Conservation (phyloP, 2,329 filamentous ascomycete genomes). For the Penicillium sp. region DNA sequence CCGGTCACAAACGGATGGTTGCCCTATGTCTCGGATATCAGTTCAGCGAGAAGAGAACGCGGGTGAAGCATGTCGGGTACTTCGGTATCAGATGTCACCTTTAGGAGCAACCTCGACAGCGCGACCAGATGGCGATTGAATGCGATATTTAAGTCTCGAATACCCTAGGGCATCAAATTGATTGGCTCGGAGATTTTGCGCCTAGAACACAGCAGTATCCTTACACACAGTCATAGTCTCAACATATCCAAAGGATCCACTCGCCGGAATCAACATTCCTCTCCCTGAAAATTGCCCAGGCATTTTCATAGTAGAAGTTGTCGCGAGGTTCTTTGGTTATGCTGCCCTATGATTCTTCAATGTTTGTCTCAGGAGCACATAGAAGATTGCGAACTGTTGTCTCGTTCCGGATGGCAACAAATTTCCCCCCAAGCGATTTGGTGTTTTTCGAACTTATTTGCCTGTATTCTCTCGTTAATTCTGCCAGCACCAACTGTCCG, state of each 20-base stretch:
- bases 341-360: slow-evolving; percentile 39
- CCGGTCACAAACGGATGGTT: slow-evolving; percentile 62
- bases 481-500: slow-evolving; percentile 17
- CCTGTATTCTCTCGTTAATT: slow-evolving; percentile 10
- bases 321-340: slow-evolving; percentile 55
- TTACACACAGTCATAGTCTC: slow-evolving; percentile 46
- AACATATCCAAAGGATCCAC: slow-evolving; percentile 43
- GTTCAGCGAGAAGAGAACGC: slow-evolving; percentile 45
- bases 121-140: slow-evolving; percentile 12
- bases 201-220: slow-evolving; percentile 40
- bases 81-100: slow-evolving; percentile 48
- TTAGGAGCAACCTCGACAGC: slow-evolving; percentile 42
- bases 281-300: slow-evolving; percentile 26
- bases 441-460: slow-evolving; percentile 21
- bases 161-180: slow-evolving; percentile 18
- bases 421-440: slow-evolving; percentile 15
- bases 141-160: slow-evolving; percentile 14
- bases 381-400: slow-evolving; percentile 36
- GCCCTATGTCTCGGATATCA: slow-evolving; percentile 41
- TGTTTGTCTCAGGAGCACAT: slow-evolving; percentile 25
- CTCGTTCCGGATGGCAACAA: slow-evolving; percentile 35
- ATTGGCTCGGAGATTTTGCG: slow-evolving; percentile 20
- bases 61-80: slow-evolving; percentile 52
- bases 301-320: slow-evolving; percentile 32
- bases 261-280: slow-evolving; percentile 54